Evolutionary conservation across 305 asterid genomes (phyloP).

Genomic region (Fraxinus angustifolia): DNA sequence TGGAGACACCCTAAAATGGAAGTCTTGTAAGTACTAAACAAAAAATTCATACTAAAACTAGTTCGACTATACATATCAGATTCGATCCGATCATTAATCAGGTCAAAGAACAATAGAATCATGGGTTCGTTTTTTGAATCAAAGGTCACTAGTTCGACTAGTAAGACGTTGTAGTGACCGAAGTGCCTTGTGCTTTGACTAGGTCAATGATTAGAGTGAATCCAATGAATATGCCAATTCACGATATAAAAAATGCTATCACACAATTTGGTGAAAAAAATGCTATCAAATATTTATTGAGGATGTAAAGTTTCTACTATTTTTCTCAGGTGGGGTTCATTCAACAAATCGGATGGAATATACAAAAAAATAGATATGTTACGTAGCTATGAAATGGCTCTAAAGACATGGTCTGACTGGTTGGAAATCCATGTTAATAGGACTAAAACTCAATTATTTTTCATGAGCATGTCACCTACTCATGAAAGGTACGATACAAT

Average conservation of each 20-base stretch:
- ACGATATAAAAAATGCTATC: not conserved
- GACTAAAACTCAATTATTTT: slow-evolving; percentile 55
- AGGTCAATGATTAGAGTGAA: not conserved
- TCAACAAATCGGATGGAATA: slow-evolving; percentile 56
- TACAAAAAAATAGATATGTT: slow-evolving; percentile 67
- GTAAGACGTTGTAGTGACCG: not conserved
- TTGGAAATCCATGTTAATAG: slow-evolving; percentile 75
- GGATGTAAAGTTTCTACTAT: not conserved
- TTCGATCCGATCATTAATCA: not conserved
- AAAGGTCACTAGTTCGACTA: not conserved
- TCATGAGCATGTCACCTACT: slow-evolving; percentile 84
- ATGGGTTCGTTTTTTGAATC: not conserved
- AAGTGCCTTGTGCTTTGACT: not conserved
- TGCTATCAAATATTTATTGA: not conserved
- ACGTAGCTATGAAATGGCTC: slow-evolving; percentile 84
- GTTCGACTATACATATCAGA: not conserved
- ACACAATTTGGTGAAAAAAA: not conserved
- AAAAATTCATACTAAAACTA: not conserved
- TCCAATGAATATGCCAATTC: not conserved
- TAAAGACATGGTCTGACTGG: slow-evolving; percentile 89
- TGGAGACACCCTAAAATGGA: slow-evolving; percentile 71
- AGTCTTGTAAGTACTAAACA: slow-evolving; percentile 47
- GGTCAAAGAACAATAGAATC: not conserved
- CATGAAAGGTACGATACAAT: slow-evolving; percentile 56
- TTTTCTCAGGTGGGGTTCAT: slow-evolving; percentile 76